These are phyloP conservation scores for Saccharomyces hybrid DNA, from an alignment of 1,139 yeast genomes.

Conservation along the genomic window DNA sequence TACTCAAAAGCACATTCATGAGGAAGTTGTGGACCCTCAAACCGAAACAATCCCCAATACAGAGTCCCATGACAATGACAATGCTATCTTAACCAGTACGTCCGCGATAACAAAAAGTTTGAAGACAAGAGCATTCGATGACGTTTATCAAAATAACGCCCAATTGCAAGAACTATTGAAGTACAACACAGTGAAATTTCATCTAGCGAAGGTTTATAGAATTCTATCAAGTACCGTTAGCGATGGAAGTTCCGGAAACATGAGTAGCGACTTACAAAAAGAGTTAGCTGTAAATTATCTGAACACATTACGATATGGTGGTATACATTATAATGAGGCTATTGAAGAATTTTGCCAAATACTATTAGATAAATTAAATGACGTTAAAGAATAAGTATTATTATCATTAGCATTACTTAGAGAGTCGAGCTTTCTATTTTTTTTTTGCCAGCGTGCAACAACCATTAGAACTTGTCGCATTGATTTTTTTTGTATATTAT, in stretches of 20 bases:
- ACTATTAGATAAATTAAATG: conserved; percentile 7
- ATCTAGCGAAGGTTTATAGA: conserved; percentile 27
- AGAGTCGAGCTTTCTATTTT: not conserved
- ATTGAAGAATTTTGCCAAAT: conserved; percentile 31
- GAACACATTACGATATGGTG: conserved; percentile 30
- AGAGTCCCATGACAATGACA: too few relatives aligned
- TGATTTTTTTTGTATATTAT: too few relatives aligned
- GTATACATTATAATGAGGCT: conserved; percentile 31
- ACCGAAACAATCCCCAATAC: too few relatives aligned
- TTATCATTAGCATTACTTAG: not conserved
- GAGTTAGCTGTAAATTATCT: conserved; percentile 30
- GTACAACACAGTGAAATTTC: conserved; percentile 32
- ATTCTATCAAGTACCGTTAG: conserved; percentile 18
- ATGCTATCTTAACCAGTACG: not conserved
- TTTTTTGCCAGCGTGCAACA: too few relatives aligned
- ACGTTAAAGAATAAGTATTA: not conserved
- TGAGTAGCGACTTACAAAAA: conserved; percentile 21
- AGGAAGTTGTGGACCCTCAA: too few relatives aligned
- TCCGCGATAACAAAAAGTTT: conserved; percentile 2
- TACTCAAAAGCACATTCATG: conserved; percentile 36
- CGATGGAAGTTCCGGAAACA: conserved; percentile 13
- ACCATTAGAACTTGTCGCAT: too few relatives aligned
- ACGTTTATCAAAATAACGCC: conserved; percentile 17
- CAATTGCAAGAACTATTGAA: conserved; percentile 23
- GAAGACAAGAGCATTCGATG: conserved; percentile 11